phyloP scores from a whole-genome alignment of 768 basidiomycete species.

The Pisolithus orientalis region DNA sequence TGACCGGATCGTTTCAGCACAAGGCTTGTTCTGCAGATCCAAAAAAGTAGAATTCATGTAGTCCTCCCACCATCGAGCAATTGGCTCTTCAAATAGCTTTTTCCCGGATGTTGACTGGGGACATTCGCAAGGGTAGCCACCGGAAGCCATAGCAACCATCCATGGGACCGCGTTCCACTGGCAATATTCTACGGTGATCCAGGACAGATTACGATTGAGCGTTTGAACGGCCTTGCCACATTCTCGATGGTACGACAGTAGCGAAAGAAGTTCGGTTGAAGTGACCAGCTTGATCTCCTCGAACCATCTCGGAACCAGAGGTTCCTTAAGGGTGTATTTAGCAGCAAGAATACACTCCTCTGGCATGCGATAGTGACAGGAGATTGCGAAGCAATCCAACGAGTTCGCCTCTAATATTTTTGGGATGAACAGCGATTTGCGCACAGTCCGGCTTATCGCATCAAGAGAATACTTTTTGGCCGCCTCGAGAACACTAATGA shows the following conservation, averaged over 20 bases:
- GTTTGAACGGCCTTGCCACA: constrained; percentile 9
- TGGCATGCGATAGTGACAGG: constrained; percentile 16
- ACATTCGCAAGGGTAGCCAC: neutral
- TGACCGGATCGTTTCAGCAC: constrained; percentile 4
- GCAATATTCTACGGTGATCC: constrained; percentile 10
- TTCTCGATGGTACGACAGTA: constrained; percentile 16
- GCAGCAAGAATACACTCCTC: constrained; percentile 23
- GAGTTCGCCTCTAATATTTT: constrained; percentile 14
- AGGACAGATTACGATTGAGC: constrained; percentile 2
- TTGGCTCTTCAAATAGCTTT: neutral
- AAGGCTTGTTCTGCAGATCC: constrained; percentile 14
- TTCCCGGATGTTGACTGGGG: neutral
- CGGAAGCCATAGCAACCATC: neutral
- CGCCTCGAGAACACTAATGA: constrained; percentile 5
- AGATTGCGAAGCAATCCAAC: constrained; percentile 27
- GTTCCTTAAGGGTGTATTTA: constrained; percentile 16
- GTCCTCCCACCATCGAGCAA: constrained; percentile 15
- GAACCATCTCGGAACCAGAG: constrained; percentile 17
- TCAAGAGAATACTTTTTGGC: constrained; percentile 11
- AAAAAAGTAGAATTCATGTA: constrained; percentile 11
- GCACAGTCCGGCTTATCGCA: constrained; percentile 10
- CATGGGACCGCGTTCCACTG: neutral
- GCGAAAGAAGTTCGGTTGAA: constrained; percentile 16
- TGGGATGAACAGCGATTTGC: constrained; percentile 13
- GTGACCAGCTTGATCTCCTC: constrained; percentile 22